Evolutionary conservation across 1,284 basidiomycete genomes (phyloP), one percentile per base, ranked within the genome.

Genomic region (Grifola frondosa): DNA sequence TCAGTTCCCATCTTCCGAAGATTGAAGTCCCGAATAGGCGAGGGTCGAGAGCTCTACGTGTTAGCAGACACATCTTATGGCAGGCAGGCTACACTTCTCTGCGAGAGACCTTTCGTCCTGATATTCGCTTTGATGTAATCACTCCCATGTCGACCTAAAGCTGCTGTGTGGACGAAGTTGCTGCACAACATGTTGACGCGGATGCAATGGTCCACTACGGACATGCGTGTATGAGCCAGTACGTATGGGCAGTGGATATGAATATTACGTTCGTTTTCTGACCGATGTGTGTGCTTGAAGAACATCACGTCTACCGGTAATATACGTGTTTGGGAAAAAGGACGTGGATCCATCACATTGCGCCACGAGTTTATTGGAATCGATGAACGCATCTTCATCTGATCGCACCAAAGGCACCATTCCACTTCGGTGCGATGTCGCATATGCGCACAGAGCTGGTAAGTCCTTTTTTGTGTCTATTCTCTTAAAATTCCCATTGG

Each of bases 1-100:
- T 92, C 93, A 0, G 92, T 97, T 2, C 84, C 86, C 1, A 84
- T 98, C n/a, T 97, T 85, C 60, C 77, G 80, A 31, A 66, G 71
- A 2, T 73, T 99, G 22, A 88, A 85, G 59, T 60, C 60, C 4
- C 63, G 63, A 40, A 67, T 90, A 15, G 71, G 74, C 16, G 51
- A 58, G 12, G 70, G 61, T 15, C 69, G 69, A 45, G 83, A 95
- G 54, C 71, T 93, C 20, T 98, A 95, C 61, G 87, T 98, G 5
- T 77, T 97, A 15, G 95, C 95, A 11, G 96, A 98, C 67, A 98
- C 95, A 20, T 97, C 94, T 21, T 98, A 98, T 65, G 96, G 95
- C 63, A 94, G 89, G 92, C 81, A 68, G 54, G 82, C 28, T 43
- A 15, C 16, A 20, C 16, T 6, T 31, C 15, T 26, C 15, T 17